Evolutionary conservation across 2,329 filamentous ascomycete species (phyloP), one percentile per base, ranked within the genome.

Genomic region (Cercospora citrullina): DNA sequence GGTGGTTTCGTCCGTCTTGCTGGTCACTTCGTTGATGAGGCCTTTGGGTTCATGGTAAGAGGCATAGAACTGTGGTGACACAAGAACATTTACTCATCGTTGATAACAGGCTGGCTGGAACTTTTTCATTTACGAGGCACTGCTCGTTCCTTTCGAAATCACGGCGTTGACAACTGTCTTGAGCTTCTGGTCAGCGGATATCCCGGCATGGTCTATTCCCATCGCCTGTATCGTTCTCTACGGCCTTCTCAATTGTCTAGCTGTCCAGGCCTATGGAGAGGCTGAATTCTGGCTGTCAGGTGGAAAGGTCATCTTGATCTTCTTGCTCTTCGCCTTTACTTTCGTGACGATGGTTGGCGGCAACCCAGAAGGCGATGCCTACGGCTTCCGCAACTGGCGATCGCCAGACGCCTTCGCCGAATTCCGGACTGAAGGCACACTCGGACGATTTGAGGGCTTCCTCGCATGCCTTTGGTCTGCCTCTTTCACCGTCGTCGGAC

Each of bases 1-100:
- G 70, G 70, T 64, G 70, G 85, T 5, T 90, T 89, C 75, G 84
- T 90, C 70, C 87, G 88, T 68, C 82, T 90, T 73, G 87, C 87
- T 4, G 87, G 87, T 30, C 82, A 87, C 72, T 90, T 87, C 86
- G 86, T 87, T 9, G 88, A 90, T 75, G 87, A 90, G n/a, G 83
- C 88, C 9, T 80, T 87, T 21, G 87, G 87, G 36, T 89, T 90
- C 73, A 80, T 81, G 66, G 53, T 57, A 30, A 31, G 53, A 30
- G 21, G 18, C 18, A 51, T 21, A 21, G 45, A 23, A 14, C 1
- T 12, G 4, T 51, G 4, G 45, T 51, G 9, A 45, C 5, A 2
- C 10, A 3, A 51, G 23, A n/a, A 21, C 18, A 23, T 23, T 6
- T 51, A 5, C 45, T 51, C 12, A 51, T 21, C 4, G 7, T 12